Conservation (phyloP, 257 asterid genomes). For the Vinca minor region DNA sequence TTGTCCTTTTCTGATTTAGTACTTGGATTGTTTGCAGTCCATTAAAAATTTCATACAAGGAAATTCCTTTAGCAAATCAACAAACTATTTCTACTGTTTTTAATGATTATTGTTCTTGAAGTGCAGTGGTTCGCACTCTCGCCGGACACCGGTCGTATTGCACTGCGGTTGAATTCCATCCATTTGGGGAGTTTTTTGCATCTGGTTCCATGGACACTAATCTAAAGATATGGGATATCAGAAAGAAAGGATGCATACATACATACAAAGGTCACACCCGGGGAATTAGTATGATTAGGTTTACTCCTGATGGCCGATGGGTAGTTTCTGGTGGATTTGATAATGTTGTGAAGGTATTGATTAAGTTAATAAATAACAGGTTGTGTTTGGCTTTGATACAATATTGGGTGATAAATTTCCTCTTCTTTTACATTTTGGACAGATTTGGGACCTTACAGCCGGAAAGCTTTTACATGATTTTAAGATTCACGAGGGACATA, state of each 20-base stretch:
- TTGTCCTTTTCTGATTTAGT: background rate
- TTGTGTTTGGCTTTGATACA: conserved; percentile 4
- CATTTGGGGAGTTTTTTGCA: conserved; percentile 97
- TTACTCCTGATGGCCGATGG: conserved; percentile 99
- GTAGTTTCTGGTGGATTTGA: conserved; percentile 98
- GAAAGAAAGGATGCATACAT: conserved; percentile 98
- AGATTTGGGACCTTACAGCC: conserved; percentile 99
- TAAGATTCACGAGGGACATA: conserved; percentile 86
- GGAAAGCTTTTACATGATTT: conserved; percentile 97
- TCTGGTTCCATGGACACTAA: conserved; percentile 99
- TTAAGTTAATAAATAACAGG: conserved; percentile 7
- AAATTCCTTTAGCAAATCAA: background rate
- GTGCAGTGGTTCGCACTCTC: conserved; percentile 92
- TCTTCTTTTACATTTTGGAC: conserved; percentile 21
- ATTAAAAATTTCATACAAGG: background rate
- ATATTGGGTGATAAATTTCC: conserved; percentile 17
- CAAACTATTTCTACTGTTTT: conserved; percentile 7
- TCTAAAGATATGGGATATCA: conserved; percentile 93
- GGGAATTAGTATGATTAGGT: conserved; percentile 83
- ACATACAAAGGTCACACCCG: conserved; percentile 96
- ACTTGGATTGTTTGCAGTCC: background rate
- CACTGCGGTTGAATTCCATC: conserved; percentile 93
- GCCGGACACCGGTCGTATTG: conserved; percentile 98
- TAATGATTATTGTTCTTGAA: conserved; percentile 35
- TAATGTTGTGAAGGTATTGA: conserved; percentile 80